Conservation (phyloP, 2,329 filamentous ascomycete genomes). For the Akanthomyces uredinophilus region DNA sequence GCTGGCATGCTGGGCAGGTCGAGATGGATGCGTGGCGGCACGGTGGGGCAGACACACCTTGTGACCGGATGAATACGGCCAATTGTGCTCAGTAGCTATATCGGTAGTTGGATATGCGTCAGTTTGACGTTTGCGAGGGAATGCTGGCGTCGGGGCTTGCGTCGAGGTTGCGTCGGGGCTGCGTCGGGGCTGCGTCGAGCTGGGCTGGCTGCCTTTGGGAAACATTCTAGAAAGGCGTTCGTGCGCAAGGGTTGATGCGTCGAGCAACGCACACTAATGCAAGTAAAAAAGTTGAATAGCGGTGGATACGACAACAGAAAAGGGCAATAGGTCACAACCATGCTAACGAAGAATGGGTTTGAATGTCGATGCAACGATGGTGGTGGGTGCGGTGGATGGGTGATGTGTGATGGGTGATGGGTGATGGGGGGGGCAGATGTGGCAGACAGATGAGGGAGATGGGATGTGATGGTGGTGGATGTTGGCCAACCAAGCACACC, state of each 20-base stretch:
- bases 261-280: slow-evolving; percentile 4
- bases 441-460: neutral
- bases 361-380: neutral
- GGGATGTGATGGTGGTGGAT: neutral
- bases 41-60: slow-evolving; percentile 1
- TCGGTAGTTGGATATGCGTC: neutral
- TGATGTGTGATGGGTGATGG: neutral
- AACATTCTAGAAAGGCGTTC: slow-evolving; percentile 13
- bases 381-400: neutral
- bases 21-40: neutral
- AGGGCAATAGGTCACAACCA: neutral
- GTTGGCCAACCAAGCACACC: neutral
- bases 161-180: neutral
- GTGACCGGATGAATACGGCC: slow-evolving; percentile 3
- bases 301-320: neutral
- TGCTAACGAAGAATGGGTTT: neutral
- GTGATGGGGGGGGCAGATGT: neutral
- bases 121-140: neutral
- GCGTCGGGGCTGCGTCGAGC: neutral
- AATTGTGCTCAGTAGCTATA: neutral
- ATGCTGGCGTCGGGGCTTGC: neutral
- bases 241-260: neutral
- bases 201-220: neutral
- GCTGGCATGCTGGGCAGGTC: neutral
- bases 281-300: slow-evolving; percentile 6